Conservation (phyloP, 257 asterid species). For the Solanum rostratum region DNA sequence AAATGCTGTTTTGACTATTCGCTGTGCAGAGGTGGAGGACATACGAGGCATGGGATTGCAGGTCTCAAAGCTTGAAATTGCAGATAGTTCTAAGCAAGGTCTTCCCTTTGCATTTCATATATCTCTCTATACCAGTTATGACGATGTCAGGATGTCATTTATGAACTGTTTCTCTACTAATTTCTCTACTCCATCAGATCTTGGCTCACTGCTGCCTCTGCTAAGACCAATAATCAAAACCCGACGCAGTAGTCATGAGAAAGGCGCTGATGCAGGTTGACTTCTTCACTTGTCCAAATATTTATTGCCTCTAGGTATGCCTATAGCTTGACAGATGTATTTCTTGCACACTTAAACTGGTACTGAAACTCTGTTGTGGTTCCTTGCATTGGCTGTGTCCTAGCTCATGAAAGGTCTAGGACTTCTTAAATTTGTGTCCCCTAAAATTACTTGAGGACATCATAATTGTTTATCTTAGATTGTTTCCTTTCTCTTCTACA, state of each 20-base stretch:
- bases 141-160: not conserved
- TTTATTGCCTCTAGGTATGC: not conserved
- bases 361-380: not conserved
- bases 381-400: not conserved
- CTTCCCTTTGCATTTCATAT: not conserved
- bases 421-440: not conserved
- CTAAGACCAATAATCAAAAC: slow-evolving; percentile 20
- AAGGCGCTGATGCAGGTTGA: slow-evolving; percentile 23
- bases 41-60: slow-evolving; percentile 96
- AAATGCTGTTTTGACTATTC: not conserved
- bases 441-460: not conserved
- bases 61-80: slow-evolving; percentile 87
- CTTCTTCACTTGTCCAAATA: not conserved
- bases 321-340: not conserved
- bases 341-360: not conserved
- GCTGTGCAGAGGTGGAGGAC: slow-evolving; percentile 64
- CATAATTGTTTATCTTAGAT: not conserved
- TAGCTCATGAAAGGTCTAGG: not conserved
- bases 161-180: not conserved
- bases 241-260: slow-evolving; percentile 13
- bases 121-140: not conserved
- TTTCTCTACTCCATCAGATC: slow-evolving; percentile 52
- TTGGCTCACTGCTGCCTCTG: slow-evolving; percentile 56
- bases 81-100: slow-evolving; percentile 51
- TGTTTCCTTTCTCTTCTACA: not conserved